phyloP scores from a whole-genome alignment of 345 rosid species.

The Stellera chamaejasme region DNA sequence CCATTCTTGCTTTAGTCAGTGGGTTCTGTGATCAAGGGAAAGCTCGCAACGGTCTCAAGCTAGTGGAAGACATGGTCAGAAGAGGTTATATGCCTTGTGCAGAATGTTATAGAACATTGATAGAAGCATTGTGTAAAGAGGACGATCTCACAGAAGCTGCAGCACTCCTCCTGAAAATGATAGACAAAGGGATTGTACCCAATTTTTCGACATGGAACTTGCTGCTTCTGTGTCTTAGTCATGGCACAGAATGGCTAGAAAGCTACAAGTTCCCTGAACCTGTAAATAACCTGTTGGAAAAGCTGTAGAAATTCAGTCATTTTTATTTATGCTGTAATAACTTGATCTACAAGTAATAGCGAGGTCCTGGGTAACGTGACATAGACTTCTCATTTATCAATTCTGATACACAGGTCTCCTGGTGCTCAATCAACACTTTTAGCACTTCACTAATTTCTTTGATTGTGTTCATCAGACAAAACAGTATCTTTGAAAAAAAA shows the following conservation, averaged over 20 bases:
- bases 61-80: conserved; percentile 53
- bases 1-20: conserved; percentile 43
- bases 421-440: too few species aligned
- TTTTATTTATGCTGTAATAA: too few species aligned
- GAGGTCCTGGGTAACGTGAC: too few species aligned
- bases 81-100: conserved; percentile 44
- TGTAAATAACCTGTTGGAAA: conserved; percentile 19
- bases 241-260: conserved; percentile 22
- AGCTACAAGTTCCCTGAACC: conserved; percentile 14
- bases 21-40: conserved; percentile 57
- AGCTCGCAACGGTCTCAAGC: conserved; percentile 40
- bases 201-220: conserved; percentile 47
- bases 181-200: conserved; percentile 45
- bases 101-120: conserved; percentile 36
- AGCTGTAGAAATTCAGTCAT: too few species aligned
- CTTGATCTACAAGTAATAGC: too few species aligned
- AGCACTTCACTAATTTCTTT: too few species aligned
- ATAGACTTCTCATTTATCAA: too few species aligned
- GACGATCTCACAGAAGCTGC: conserved; percentile 39
- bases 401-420: too few species aligned
- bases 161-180: conserved; percentile 41
- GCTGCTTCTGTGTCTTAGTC: conserved; percentile 37
- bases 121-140: conserved; percentile 35
- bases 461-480: too few species aligned
- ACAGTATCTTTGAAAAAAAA: too few species aligned